phyloP scores from a whole-genome alignment of 495 filamentous ascomycete genomes.

The Hamigera avellanea region DNA sequence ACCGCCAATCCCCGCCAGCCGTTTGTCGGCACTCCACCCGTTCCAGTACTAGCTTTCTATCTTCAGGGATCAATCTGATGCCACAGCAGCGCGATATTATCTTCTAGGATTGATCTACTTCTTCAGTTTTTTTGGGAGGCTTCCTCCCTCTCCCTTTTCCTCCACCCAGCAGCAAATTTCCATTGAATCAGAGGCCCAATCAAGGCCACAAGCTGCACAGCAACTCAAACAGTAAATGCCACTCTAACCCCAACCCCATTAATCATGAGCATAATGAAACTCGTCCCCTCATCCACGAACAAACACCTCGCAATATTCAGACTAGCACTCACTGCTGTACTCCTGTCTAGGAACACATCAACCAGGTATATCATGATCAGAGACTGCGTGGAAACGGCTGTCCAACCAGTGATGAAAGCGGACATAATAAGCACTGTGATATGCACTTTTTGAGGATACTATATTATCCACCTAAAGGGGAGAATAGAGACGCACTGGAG shows the following conservation, averaged over 20 bases:
- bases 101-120: too few species aligned
- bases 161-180: too few species aligned
- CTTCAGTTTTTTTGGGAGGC: too few species aligned
- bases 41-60: too few species aligned
- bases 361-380: slow-evolving; percentile 39
- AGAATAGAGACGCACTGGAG: slow-evolving; percentile 33
- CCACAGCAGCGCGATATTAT: too few species aligned
- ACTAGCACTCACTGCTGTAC: slow-evolving; percentile 52
- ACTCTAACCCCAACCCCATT: slow-evolving; percentile 41
- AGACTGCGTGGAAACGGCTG: slow-evolving; percentile 33
- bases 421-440: slow-evolving; percentile 44
- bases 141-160: too few species aligned
- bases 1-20: too few species aligned
- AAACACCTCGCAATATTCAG: slow-evolving; percentile 57
- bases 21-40: too few species aligned
- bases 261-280: slow-evolving; percentile 50
- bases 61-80: too few species aligned
- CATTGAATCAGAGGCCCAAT: slow-evolving; percentile 28
- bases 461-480: slow-evolving; percentile 49
- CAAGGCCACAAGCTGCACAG: slow-evolving; percentile 24
- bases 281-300: slow-evolving; percentile 52
- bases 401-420: slow-evolving; percentile 46
- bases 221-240: slow-evolving; percentile 26
- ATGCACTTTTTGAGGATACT: slow-evolving; percentile 26
- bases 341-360: slow-evolving; percentile 47